A percentile compares a stretch with the other conserved stretches of the same genome.
Conservation (phyloP, 495 filamentous ascomycete genomes). For the Podospora pseudopauciseta region DNA sequence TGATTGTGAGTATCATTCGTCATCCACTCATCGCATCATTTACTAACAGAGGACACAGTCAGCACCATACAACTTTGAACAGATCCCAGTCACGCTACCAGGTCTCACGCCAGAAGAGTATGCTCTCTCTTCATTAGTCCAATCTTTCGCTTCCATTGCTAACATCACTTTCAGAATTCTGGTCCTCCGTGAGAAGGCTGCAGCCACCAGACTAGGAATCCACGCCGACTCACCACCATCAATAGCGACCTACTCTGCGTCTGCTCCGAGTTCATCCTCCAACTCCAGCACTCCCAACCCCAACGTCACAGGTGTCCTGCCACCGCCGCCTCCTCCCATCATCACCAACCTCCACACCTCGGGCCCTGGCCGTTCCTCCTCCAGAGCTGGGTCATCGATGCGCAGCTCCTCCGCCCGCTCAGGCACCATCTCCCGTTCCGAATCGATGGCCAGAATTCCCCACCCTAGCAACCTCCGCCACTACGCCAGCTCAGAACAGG, state of each 20-base stretch:
- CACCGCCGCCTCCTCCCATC: not conserved
- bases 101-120: conserved; percentile 46
- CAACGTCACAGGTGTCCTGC: not conserved
- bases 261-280: not conserved
- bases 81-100: conserved; percentile 35
- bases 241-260: not conserved
- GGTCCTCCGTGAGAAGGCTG: conserved; percentile 43
- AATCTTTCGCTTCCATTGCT: conserved; percentile 4
- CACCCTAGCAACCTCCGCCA: not conserved
- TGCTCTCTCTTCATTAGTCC: not conserved
- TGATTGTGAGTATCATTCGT: not conserved
- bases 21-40: not conserved
- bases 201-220: conserved; percentile 34
- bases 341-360: not conserved
- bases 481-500: not conserved
- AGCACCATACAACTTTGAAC: conserved; percentile 46
- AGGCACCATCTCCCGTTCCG: conserved; percentile 1
- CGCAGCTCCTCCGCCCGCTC: not conserved
- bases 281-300: not conserved
- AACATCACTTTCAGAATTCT: conserved; percentile 25
- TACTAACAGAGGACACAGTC: conserved; percentile 35
- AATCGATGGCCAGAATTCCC: conserved; percentile 1
- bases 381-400: conserved; percentile 7
- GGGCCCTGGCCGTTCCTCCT: not conserved
- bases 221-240: conserved; percentile 3